Percentiles rank a stretch among this genome's conserved stretches.
phyloP scores from a whole-genome alignment of 306 rosid genomes.

The Adenanthera pavonina region DNA sequence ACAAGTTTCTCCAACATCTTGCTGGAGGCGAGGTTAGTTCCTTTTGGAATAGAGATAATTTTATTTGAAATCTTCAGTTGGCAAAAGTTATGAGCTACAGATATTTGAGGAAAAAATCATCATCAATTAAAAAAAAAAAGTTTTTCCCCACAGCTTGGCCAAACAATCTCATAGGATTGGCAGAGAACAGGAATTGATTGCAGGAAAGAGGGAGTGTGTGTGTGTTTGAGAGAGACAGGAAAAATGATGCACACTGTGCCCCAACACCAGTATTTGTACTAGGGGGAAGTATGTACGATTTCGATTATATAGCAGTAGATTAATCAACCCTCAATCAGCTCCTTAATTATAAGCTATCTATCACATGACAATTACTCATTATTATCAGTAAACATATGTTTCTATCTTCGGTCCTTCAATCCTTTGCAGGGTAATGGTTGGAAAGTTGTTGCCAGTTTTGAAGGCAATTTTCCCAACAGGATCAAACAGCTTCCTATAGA shows the following conservation, averaged over 20 bases:
- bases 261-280: background rate
- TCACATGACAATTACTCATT: background rate
- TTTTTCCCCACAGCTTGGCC: background rate
- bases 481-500: conserved; percentile 95
- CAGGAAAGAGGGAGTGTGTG: background rate
- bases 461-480: conserved; percentile 95
- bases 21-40: conserved; percentile 93
- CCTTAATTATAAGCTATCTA: background rate
- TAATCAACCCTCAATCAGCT: background rate
- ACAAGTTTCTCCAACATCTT: conserved; percentile 93
- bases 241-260: background rate
- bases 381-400: background rate
- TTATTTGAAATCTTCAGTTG: conserved; percentile 4
- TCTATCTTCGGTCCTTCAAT: conserved; percentile 32
- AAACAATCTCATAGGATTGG: background rate
- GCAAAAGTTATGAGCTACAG: background rate
- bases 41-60: background rate
- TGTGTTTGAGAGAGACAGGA: background rate
- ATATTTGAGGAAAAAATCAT: background rate
- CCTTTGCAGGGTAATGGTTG: conserved; percentile 87
- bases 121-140: background rate
- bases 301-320: background rate
- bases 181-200: background rate
- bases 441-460: conserved; percentile 98
- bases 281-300: background rate